Percentiles rank a stretch among this genome's conserved stretches.
phyloP scores from a whole-genome alignment of 2,329 filamentous ascomycete species.

The Cladosporium sphaerospermum region DNA sequence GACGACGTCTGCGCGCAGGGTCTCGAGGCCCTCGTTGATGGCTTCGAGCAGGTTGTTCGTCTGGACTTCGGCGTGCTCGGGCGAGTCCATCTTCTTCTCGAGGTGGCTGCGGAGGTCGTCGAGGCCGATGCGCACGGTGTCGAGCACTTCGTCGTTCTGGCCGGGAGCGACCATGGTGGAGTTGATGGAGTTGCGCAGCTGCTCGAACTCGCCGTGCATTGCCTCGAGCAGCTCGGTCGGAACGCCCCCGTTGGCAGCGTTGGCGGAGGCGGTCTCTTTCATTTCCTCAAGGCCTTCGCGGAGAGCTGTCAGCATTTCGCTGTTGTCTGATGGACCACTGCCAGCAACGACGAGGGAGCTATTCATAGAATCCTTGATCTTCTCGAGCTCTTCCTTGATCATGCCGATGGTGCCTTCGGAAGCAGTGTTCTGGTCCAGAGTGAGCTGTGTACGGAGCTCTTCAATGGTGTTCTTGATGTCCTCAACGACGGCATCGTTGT shows the following conservation, averaged over 20 bases:
- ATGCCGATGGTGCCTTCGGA: conserved; percentile 37
- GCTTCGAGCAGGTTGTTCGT: conserved; percentile 56
- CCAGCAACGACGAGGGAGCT: conserved; percentile 35
- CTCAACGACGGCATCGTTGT: conserved; percentile 59
- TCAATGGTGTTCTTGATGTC: conserved; percentile 50
- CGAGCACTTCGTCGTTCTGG: conserved; percentile 43
- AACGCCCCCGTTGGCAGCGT: conserved; percentile 25
- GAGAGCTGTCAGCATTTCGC: conserved; percentile 23
- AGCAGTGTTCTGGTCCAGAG: conserved; percentile 34
- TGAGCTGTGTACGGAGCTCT: conserved; percentile 35
- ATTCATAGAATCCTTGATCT: conserved; percentile 38
- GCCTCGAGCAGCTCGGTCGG: conserved; percentile 48
- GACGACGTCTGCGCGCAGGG: conserved; percentile 66
- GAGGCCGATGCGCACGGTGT: conserved; percentile 43
- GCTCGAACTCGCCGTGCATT: conserved; percentile 46
- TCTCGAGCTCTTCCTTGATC: conserved; percentile 39
- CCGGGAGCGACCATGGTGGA: conserved; percentile 36
- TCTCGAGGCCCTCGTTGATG: conserved; percentile 64
- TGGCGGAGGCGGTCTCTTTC: conserved; percentile 28
- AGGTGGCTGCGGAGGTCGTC: conserved; percentile 45
- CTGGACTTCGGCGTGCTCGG: conserved; percentile 45
- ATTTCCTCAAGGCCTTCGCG: conserved; percentile 33
- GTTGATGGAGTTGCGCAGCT: conserved; percentile 38
- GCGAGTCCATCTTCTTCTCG: conserved; percentile 48
- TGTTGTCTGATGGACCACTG: conserved; percentile 14